Evolutionary conservation across 805 yeast genomes (phyloP).

Genomic region (Barnettozyma siamensis): DNA sequence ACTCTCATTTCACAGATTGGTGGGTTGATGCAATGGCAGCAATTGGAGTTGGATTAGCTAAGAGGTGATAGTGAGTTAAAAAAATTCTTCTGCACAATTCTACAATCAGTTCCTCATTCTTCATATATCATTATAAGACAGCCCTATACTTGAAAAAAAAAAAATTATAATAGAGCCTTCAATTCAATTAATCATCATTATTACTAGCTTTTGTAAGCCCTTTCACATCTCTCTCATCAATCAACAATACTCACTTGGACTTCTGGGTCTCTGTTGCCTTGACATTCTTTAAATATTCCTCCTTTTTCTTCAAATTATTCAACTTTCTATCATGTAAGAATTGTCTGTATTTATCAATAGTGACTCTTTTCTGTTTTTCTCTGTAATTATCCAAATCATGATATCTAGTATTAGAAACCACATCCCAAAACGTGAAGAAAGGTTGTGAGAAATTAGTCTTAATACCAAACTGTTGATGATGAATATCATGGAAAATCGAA

Average conservation of each 20-base stretch:
- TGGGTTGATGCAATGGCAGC: too few species aligned
- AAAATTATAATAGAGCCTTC: too few species aligned
- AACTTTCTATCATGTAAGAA: conserved; percentile 40
- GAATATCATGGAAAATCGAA: conserved; percentile 94
- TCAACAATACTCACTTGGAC: background rate
- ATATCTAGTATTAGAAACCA: conserved; percentile 63
- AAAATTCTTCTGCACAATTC: too few species aligned
- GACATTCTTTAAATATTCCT: conserved; percentile 9
- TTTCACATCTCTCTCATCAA: too few species aligned
- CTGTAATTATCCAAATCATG: conserved; percentile 59
- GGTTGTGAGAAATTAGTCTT: conserved; percentile 94
- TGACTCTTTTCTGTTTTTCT: conserved; percentile 58
- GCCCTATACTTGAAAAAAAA: too few species aligned
- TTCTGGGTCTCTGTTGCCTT: background rate
- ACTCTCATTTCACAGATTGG: too few species aligned
- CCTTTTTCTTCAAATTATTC: conserved; percentile 25
- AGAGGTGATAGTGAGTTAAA: too few species aligned
- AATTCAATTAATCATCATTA: too few species aligned
- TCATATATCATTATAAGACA: too few species aligned
- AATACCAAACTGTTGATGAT: conserved; percentile 94
- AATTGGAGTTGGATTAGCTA: too few species aligned
- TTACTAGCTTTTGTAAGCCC: too few species aligned
- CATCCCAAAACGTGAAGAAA: conserved; percentile 93
- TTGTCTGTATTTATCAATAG: conserved; percentile 59
- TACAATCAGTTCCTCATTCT: too few species aligned